Percentiles rank a stretch among this genome's conserved stretches.
Evolutionary conservation across 345 rosid genomes (phyloP).

Genomic region (Syzygium aqueum): DNA sequence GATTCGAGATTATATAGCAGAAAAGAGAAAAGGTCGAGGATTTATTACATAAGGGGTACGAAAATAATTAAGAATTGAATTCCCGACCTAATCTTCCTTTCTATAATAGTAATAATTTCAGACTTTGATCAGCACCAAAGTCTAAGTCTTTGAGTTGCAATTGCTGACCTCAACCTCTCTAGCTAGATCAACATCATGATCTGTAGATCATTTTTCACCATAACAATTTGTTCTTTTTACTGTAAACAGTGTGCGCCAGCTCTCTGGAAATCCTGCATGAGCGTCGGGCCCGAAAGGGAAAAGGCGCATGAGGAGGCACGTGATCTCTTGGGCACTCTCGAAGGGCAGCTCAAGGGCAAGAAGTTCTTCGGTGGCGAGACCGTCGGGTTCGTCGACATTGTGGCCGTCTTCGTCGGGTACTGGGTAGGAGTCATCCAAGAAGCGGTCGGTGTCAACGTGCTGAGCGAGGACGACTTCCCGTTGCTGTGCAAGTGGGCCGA

Average conservation of each 20-base stretch:
- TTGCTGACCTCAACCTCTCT: not conserved
- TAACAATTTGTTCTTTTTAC: not conserved
- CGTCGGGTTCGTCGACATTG: constrained; percentile 47
- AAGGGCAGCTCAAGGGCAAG: constrained; percentile 37
- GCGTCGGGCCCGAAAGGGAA: constrained; percentile 14
- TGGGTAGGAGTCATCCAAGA: constrained; percentile 31
- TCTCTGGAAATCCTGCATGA: constrained; percentile 20
- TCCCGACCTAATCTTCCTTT: too few species aligned
- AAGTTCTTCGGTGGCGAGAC: constrained; percentile 52
- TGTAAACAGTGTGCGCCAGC: constrained; percentile 12
- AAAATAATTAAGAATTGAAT: too few species aligned
- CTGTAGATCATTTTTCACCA: not conserved
- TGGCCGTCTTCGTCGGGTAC: constrained; percentile 18
- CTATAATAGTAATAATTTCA: too few species aligned
- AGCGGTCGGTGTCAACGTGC: constrained; percentile 17
- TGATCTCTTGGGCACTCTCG: constrained; percentile 25
- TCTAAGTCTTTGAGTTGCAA: not conserved
- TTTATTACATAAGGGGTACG: too few species aligned
- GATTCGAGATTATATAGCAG: too few species aligned
- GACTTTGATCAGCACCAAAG: not conserved
- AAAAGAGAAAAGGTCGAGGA: too few species aligned
- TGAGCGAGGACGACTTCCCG: constrained; percentile 38
- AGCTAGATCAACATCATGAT: not conserved
- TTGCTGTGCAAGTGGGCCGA: constrained; percentile 21
- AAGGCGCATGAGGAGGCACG: constrained; percentile 22